Base-by-base conservation (phyloP, 2,329 filamentous ascomycete species). In the Spiromastix sp. region DNA sequence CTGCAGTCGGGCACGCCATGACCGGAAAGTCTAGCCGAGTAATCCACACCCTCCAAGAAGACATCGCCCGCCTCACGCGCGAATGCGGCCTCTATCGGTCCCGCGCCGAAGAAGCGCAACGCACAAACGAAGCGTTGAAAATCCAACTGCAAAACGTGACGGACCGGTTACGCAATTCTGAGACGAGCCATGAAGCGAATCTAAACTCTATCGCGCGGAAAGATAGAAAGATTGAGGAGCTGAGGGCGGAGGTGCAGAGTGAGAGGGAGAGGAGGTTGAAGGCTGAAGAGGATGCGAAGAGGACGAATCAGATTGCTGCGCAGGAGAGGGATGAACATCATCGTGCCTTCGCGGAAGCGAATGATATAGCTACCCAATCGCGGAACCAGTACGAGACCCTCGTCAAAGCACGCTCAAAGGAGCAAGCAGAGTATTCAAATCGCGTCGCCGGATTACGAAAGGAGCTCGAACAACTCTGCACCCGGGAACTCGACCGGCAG, bases 21-120 rank as follows among this genome's bases (percentile, higher is more conserved):
- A 64, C 61, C 5, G 66, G 66, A 25, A 69, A 69, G 47, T 68
- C 66, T 2, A 64, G 66, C 18, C 60, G 66, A 22, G 66, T 69
- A 13, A 69, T 69, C 35, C 65, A 69, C 40, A 63, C 64, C 37
- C 49, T 69, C 21, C 65, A 68, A 47, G 64, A 64, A 42, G 65
- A 69, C 30, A 68, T 68, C 39, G 66, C 66, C 18, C 63, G 64
- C 16, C 44, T 68, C 26, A 66, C 60, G 8, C 59, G 66, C 12
- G 66, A 69, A 41, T 63, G 59, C 42, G 60, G 56, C 32, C 46
- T 68, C 15, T 58, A 63, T 38, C 60, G 58, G 39, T 63, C 57
- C 20, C 59, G 59, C 10, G 58, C 59, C 5, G 66, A 69, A 40
- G 66, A 69, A 41, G 57, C 61, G 4, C 63, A 67, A 41, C 57